A percentile compares a stretch with the other conserved stretches of the same genome.
Conservation (phyloP, 1,139 yeast species). For the Debaryomyces psychrophilus region DNA sequence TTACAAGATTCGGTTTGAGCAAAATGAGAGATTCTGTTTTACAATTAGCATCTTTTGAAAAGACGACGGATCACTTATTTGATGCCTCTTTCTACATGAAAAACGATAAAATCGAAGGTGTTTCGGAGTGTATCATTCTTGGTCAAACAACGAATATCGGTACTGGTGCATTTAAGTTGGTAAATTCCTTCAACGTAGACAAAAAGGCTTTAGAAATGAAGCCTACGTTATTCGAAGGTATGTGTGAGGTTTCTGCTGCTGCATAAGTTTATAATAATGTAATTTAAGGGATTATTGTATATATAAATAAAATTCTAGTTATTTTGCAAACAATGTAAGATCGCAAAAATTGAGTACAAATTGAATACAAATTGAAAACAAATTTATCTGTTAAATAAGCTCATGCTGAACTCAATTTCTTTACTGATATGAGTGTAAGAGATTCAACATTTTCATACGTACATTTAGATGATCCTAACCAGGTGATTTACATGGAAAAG, state of each 20-base stretch:
- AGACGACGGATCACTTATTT: slow-evolving; percentile 96
- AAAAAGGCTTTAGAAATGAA: slow-evolving; percentile 50
- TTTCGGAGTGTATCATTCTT: slow-evolving; percentile 93
- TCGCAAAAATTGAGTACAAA: slow-evolving; percentile 4
- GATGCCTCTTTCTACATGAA: slow-evolving; percentile 99
- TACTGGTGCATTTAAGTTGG: slow-evolving; percentile 93
- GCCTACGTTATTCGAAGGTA: slow-evolving; percentile 63
- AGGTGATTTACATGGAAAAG: slow-evolving; percentile 44
- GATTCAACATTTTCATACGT: slow-evolving; percentile 39
- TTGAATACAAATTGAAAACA: background rate
- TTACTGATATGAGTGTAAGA: slow-evolving; percentile 13
- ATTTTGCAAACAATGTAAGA: background rate
- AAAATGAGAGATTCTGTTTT: slow-evolving; percentile 98
- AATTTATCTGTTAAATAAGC: background rate
- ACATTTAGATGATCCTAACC: slow-evolving; percentile 44
- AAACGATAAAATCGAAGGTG: slow-evolving; percentile 95
- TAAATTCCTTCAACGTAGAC: slow-evolving; percentile 55
- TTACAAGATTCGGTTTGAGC: slow-evolving; percentile 95
- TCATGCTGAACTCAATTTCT: background rate
- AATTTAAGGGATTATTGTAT: slow-evolving; percentile 9
- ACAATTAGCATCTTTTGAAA: slow-evolving; percentile 96
- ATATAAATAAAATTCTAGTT: slow-evolving; percentile 10
- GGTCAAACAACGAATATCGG: slow-evolving; percentile 99
- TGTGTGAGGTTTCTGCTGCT: slow-evolving; percentile 34
- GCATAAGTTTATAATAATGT: slow-evolving; percentile 14